These are phyloP conservation scores for Alisma plantagoaquatica DNA, from an alignment of 106 monocot species.

Conservation along the genomic window DNA sequence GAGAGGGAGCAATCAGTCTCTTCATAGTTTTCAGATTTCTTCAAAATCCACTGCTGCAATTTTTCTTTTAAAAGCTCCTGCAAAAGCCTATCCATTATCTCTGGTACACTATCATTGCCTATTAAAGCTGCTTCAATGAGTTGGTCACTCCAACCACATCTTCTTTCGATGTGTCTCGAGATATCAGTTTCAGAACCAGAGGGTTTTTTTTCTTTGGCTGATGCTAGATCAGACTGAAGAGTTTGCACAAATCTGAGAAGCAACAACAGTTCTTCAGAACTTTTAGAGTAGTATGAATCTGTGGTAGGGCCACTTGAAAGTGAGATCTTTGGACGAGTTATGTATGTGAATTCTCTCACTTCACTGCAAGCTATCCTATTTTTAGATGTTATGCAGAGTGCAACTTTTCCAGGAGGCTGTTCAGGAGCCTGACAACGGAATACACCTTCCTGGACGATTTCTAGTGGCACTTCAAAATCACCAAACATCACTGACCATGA, in stretches of 20 bases:
- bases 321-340: conserved; percentile 18
- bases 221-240: conserved; percentile 25
- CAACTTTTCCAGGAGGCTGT: conserved; percentile 32
- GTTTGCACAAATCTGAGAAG: conserved; percentile 31
- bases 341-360: conserved; percentile 53
- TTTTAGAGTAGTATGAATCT: conserved; percentile 4
- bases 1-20: conserved; percentile 23
- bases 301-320: conserved; percentile 1
- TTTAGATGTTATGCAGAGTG: conserved; percentile 45
- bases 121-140: conserved; percentile 3
- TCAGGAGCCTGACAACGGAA: conserved; percentile 50
- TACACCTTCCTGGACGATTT: conserved; percentile 54
- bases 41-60: conserved; percentile 43
- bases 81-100: conserved; percentile 33
- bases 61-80: conserved; percentile 61
- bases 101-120: not conserved
- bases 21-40: conserved; percentile 17
- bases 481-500: conserved; percentile 58
- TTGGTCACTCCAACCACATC: conserved; percentile 1
- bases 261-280: conserved; percentile 30
- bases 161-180: conserved; percentile 8
- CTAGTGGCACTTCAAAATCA: conserved; percentile 43
- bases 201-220: conserved; percentile 2
- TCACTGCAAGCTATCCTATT: conserved; percentile 67
- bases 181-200: conserved; percentile 3